A percentile compares a stretch with the other conserved stretches of the same genome.
phyloP scores from a whole-genome alignment of 371 early-diverging fungal species.

The Mortierella sp. region DNA sequence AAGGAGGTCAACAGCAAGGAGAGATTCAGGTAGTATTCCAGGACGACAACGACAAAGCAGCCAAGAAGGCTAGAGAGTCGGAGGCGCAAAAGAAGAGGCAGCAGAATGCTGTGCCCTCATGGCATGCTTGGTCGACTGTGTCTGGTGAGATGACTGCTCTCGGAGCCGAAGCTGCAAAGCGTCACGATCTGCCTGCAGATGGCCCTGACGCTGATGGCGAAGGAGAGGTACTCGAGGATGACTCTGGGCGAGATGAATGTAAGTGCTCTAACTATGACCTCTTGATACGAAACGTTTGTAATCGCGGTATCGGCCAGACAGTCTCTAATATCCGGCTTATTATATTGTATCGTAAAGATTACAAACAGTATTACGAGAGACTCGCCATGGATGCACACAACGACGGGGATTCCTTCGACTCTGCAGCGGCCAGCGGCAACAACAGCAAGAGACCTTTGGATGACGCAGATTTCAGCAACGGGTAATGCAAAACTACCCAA shows the following conservation, averaged over 20 bases:
- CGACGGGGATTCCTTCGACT: slow-evolving; percentile 57
- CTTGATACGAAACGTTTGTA: neutral
- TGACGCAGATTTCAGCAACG: slow-evolving; percentile 19
- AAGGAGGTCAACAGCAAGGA: slow-evolving; percentile 79
- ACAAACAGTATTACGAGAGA: slow-evolving; percentile 48
- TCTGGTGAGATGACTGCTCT: slow-evolving; percentile 65
- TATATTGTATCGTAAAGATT: slow-evolving; percentile 13
- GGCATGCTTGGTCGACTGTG: slow-evolving; percentile 83
- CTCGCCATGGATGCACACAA: slow-evolving; percentile 33
- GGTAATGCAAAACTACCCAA: slow-evolving; percentile 4
- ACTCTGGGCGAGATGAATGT: slow-evolving; percentile 67
- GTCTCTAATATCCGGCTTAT: too few relatives aligned
- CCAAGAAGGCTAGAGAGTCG: slow-evolving; percentile 73
- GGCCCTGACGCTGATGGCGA: slow-evolving; percentile 62
- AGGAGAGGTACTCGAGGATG: slow-evolving; percentile 61
- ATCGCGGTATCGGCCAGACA: neutral
- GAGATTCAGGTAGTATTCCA: slow-evolving; percentile 86
- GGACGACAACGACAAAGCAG: slow-evolving; percentile 77
- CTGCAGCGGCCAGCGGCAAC: slow-evolving; percentile 10
- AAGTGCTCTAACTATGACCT: slow-evolving; percentile 14
- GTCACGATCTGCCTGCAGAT: slow-evolving; percentile 48
- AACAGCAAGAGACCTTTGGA: slow-evolving; percentile 25
- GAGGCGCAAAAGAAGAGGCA: slow-evolving; percentile 81
- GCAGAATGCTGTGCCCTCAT: slow-evolving; percentile 86
- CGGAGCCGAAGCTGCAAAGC: slow-evolving; percentile 56